Percentiles rank a stretch among this genome's conserved stretches.
Conservation (phyloP, 306 rosid species). For the Castanea sativa region DNA sequence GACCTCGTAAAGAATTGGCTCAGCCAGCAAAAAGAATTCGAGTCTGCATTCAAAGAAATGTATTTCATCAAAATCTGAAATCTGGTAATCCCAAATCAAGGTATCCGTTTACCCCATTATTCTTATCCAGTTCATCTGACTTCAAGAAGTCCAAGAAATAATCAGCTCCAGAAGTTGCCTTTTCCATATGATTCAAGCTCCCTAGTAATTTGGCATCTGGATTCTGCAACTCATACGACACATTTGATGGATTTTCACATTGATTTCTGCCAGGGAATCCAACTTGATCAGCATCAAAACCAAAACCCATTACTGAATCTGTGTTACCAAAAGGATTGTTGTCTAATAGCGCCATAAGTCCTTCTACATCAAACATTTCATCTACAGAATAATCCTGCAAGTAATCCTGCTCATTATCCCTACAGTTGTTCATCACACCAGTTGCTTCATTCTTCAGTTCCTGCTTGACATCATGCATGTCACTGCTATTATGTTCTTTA, state of each 20-base stretch:
- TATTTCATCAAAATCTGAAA: constrained; percentile 12
- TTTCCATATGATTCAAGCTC: constrained; percentile 58
- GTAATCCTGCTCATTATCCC: constrained; percentile 18
- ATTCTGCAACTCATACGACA: constrained; percentile 43
- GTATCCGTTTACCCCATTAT: constrained; percentile 31
- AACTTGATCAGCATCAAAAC: constrained; percentile 15
- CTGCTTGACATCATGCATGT: background rate
- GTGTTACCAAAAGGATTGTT: constrained; percentile 22
- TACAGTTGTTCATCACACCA: background rate
- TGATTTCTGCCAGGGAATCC: constrained; percentile 13
- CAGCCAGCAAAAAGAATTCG: background rate
- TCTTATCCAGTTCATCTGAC: constrained; percentile 37
- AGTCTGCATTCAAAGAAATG: background rate
- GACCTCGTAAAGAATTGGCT: constrained; percentile 54
- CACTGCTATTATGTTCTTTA: constrained; percentile 32
- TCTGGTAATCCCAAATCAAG: constrained; percentile 27
- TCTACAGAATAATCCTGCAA: constrained; percentile 38
- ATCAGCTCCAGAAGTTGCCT: constrained; percentile 34
- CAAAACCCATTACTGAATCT: constrained; percentile 27
- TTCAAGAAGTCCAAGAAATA: constrained; percentile 60
- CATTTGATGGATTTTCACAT: constrained; percentile 34
- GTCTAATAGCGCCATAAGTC: constrained; percentile 45
- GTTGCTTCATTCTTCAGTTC: background rate
- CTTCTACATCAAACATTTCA: constrained; percentile 69
- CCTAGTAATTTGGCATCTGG: constrained; percentile 75